These are phyloP conservation scores for Aspergillus phoenicis DNA, from an alignment of 2,329 filamentous ascomycete species.

Conservation along the genomic window DNA sequence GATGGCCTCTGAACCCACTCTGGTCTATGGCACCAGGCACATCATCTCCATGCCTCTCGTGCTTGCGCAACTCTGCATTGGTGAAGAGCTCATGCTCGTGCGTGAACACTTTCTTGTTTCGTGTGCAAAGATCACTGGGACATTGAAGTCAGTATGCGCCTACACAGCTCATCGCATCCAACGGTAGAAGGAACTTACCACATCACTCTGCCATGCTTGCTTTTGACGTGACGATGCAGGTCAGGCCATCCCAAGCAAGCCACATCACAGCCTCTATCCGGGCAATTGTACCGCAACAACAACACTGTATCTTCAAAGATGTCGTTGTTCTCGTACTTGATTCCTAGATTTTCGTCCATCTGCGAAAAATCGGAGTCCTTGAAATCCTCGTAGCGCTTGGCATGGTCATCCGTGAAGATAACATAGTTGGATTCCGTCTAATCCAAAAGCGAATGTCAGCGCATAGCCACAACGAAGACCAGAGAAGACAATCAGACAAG, in stretches of 20 bases:
- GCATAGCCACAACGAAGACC: background rate
- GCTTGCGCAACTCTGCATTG: conserved; percentile 74
- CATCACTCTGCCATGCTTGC: conserved; percentile 81
- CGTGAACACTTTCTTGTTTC: conserved; percentile 97
- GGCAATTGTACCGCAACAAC: conserved; percentile 91
- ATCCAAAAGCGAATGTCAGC: conserved; percentile 17
- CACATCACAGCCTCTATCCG: conserved; percentile 79
- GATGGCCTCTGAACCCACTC: conserved; percentile 94
- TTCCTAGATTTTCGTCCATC: conserved; percentile 82
- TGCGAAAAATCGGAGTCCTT: conserved; percentile 70
- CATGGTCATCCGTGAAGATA: conserved; percentile 84
- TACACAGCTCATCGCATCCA: background rate
- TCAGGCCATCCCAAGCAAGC: conserved; percentile 81
- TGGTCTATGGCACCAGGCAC: conserved; percentile 86
- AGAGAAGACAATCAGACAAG: background rate
- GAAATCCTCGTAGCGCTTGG: conserved; percentile 87
- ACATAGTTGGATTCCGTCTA: conserved; percentile 64
- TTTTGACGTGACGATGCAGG: conserved; percentile 78
- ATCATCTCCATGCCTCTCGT: conserved; percentile 90
- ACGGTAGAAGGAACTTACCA: conserved; percentile 54
- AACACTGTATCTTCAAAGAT: conserved; percentile 90
- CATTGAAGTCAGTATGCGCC: conserved; percentile 9
- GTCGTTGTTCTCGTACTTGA: conserved; percentile 83
- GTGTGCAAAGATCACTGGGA: conserved; percentile 75
- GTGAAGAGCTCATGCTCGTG: conserved; percentile 96